Base-by-base conservation (phyloP, 495 filamentous ascomycete species). In the Arthonia radiata region DNA sequence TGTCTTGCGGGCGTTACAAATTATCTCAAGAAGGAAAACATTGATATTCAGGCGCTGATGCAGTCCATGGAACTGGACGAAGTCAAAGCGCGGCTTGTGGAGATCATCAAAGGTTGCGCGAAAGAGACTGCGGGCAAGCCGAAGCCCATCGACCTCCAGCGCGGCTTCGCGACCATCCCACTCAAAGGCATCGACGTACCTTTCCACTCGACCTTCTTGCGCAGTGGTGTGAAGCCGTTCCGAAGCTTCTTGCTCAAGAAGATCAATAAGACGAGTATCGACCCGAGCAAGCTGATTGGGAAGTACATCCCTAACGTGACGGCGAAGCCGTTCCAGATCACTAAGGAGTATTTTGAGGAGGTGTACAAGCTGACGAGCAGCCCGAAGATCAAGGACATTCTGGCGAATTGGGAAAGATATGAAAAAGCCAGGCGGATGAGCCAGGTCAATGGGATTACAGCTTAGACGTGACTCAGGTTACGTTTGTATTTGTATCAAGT, bases 221-320 rank as follows among this genome's bases (percentile, higher is more conserved):
- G 86, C 12, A 90, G 78, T 13, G 86, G 86, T 39, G 86, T 97
- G 48, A 97, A 97, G 57, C 86, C 86, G 23, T 97, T 97, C 77
- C 64, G 86, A 28, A 75, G 64, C 27, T 94, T 97, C 59, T 51
- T 97, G 40, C 68, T 93, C 34, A 94, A 94, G 75, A 97, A 97
- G 61, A 94, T 97, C 59, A 74, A 93, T 59, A 86, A 89, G 61
- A 91, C 77, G 12, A 83, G 73, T 23, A 94, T 97, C 44, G 86
- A 97, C 41, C 86, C 86, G 10, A 68, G 73, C 53, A 97, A 94
- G 56, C 52, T 97, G 37, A 54, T 97, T 37, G 89, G 86, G 30
- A 97, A 97, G 57, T 97, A 97, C 56, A 93, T 97, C 33, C 86
- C 86, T 36, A 97, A 97, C 47, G 86, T 97, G 27, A 97, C 86